Base-by-base conservation (phyloP, 2,329 filamentous ascomycete species). In the Fusarium pseudograminearum region DNA sequence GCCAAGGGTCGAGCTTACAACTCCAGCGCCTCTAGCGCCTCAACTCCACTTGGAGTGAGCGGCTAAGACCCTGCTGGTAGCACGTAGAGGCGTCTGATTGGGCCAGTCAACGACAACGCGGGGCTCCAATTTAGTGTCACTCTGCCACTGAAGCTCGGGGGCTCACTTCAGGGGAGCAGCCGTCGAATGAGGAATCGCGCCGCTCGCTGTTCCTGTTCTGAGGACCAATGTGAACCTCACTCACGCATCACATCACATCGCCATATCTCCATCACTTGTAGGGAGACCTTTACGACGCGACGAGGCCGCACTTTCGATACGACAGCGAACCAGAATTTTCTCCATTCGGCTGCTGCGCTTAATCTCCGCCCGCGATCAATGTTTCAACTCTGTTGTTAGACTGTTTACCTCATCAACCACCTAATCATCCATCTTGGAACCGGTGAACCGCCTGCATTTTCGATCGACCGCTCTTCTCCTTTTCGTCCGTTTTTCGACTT, bases 111-210 rank as follows among this genome's bases (percentile, higher is more conserved):
- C 47, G n/a, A 48, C 16, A 34, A 31, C 69, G 73, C 67, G 72
- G 72, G 70, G 59, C 67, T 65, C 71, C 67, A 73, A 74, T 74
- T 72, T 74, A 68, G 70, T 74, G 73, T 58, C 57, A 70, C 66
- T 46, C 60, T 74, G 73, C 61, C 57, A 70, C 66, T 46, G 56
- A 67, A 71, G 58, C 61, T 65, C 41, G 63, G 67, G 59, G 61
- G 56, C 63, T 66, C 62, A 61, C 61, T 54, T 74, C 73, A 74
- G 73, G 73, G 72, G 71, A 70, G 61, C 50, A 74, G 46, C 61
- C 66, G 62, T 63, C 72, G 72, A 73, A 74, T 74, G 66, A 70
- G 63, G 72, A 55, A 70, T 58, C 72, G 62, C 50, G 61, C 55
- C 64, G 60, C 68, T 61, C 56, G 51, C 67, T 45, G 48, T 67